Percentiles rank a stretch among this genome's conserved stretches.
phyloP scores from a whole-genome alignment of 2,329 filamentous ascomycete genomes.

The Cyphellophora europaea region DNA sequence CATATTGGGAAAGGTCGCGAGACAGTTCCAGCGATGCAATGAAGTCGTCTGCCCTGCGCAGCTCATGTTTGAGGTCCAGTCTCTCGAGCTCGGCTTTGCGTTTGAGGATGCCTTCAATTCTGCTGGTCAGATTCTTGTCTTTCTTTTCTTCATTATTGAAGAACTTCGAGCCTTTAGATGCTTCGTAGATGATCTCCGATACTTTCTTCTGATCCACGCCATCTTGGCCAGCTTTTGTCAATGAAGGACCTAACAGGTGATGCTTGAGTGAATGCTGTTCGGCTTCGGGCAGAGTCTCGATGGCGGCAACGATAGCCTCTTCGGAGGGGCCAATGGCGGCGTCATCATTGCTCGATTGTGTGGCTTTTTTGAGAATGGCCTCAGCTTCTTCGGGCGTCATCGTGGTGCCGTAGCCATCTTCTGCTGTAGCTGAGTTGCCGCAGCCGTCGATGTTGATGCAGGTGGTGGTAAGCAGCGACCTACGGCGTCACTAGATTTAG shows the following conservation, averaged over 20 bases:
- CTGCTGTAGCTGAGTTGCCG: too few species aligned
- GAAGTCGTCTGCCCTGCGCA: conserved; percentile 69
- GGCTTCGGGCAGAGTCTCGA: conserved; percentile 5
- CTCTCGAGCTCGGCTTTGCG: conserved; percentile 69
- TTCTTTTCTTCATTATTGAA: conserved; percentile 83
- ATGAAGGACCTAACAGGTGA: conserved; percentile 75
- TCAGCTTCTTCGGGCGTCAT: conserved; percentile 1
- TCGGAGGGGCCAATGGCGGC: neutral
- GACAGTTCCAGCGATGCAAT: conserved; percentile 68
- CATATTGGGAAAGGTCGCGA: conserved; percentile 71
- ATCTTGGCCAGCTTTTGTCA: conserved; percentile 91
- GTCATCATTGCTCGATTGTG: conserved; percentile 1
- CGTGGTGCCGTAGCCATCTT: too few species aligned
- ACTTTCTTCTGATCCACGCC: conserved; percentile 90
- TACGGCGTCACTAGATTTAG: too few species aligned
- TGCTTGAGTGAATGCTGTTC: conserved; percentile 67
- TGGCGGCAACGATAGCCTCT: conserved; percentile 1
- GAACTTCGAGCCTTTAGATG: conserved; percentile 91
- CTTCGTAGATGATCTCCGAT: conserved; percentile 93
- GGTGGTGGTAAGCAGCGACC: too few species aligned
- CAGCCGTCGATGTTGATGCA: too few species aligned
- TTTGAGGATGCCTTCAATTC: conserved; percentile 69
- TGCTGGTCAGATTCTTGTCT: conserved; percentile 73
- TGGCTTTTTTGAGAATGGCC: neutral
- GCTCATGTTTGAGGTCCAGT: conserved; percentile 62